These are phyloP conservation scores for Brettanomyces nanus DNA, from an alignment of 805 yeast genomes.

Conservation along the genomic window DNA sequence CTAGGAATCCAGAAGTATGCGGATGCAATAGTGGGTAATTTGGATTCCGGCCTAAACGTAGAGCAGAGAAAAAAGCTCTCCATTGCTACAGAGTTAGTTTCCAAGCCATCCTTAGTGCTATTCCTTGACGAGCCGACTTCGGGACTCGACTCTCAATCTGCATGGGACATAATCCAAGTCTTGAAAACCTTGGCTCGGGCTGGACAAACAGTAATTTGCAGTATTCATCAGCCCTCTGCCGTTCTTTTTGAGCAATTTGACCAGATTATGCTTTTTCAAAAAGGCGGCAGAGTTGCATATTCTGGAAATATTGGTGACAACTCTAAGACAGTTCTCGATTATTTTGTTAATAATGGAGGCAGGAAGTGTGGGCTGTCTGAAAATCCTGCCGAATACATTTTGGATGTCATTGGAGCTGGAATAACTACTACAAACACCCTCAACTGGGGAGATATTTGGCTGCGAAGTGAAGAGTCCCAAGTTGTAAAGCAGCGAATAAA, in stretches of 20 bases:
- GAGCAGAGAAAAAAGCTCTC: constrained; percentile 48
- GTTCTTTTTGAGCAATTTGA: constrained; percentile 36
- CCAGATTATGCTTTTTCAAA: constrained; percentile 35
- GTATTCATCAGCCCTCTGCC: constrained; percentile 46
- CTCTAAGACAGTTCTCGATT: constrained; percentile 33
- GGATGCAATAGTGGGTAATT: constrained; percentile 41
- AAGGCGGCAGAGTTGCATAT: constrained; percentile 46
- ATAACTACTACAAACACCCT: constrained; percentile 54
- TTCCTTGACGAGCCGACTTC: constrained; percentile 58
- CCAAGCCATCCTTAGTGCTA: constrained; percentile 43
- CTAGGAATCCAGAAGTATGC: constrained; percentile 37
- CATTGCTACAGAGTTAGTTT: constrained; percentile 48
- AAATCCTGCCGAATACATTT: constrained; percentile 72
- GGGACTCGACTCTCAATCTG: constrained; percentile 51
- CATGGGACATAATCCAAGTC: constrained; percentile 50
- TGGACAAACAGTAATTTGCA: constrained; percentile 52
- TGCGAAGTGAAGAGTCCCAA: constrained; percentile 21
- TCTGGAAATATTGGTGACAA: constrained; percentile 46
- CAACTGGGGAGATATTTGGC: constrained; percentile 64
- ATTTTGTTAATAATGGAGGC: constrained; percentile 51
- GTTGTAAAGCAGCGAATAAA: constrained; percentile 19
- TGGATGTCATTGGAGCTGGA: constrained; percentile 73
- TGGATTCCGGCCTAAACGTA: constrained; percentile 44
- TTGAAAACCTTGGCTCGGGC: constrained; percentile 40
- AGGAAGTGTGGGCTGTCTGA: constrained; percentile 51